Evolutionary conservation across 2,329 filamentous ascomycete species (phyloP), one percentile per base, ranked within the genome.

Genomic region (Dothideomycetidae sp.): DNA sequence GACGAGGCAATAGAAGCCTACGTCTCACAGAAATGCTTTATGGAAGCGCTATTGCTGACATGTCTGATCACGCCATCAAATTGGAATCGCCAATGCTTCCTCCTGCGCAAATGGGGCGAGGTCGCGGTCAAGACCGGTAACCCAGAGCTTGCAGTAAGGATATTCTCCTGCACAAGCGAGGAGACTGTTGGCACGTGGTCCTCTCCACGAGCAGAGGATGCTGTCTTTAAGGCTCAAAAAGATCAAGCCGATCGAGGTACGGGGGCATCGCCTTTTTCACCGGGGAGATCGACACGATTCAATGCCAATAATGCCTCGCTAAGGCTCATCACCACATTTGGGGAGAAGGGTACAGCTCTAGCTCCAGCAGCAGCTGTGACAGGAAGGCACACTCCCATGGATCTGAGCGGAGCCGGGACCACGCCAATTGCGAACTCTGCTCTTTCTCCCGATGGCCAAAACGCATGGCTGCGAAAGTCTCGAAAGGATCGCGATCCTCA

Each of bases 1-100:
- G 88, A 92, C 46, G 88, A 98, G 55, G 90, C 90, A 1, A 86
- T 98, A 42, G 90, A 98, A 57, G 80, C 94, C 18, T 98, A 98
- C 50, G 75, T 93, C 19, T 93, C 86, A 9, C 84, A 90, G 46
- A 84, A 79, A 56, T 78, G 78, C 50, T 93, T 79, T 55, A 81
- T 98, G 78, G 90, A 98, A 60, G 88, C 90, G 2, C 68, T 96
- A 19, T 71, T 98, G 10, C 68, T 98, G 46, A 81, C 85, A 1
- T 92, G 84, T 50, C 66, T 94, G 10, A 71, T 80, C 16, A 84
- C 79, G 50, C 85, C 88, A 1, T 64, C 70, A 1, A 86, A 94
- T 42, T 98, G 90, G 90, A 81, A 90, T 50, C 74, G 88, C 19
- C 85, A 93, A 56, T 78, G 81, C 10, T 80, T 81, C 49, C 73